Evolutionary conservation across 805 yeast species (phyloP).

Genomic region (Torulaspora quercuum): DNA sequence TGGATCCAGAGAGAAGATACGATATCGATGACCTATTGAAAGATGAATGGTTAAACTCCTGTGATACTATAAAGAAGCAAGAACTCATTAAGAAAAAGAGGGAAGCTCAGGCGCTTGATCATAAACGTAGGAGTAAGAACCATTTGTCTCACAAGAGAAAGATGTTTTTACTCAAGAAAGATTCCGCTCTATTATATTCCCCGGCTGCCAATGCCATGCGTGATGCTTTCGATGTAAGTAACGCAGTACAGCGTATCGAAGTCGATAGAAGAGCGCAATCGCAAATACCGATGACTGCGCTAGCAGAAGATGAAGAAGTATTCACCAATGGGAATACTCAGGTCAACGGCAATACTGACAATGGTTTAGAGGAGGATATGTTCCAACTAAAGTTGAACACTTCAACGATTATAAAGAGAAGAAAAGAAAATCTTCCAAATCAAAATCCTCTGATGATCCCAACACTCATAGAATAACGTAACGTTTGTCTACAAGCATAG

Average conservation of each 20-base stretch:
- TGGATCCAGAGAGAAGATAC: conserved; percentile 65
- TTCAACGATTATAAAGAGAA: conserved; percentile 42
- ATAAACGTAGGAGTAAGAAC: conserved; percentile 24
- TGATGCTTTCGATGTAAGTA: conserved; percentile 82
- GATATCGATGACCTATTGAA: conserved; percentile 61
- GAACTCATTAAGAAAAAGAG: conserved; percentile 13
- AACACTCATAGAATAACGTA: conserved; percentile 8
- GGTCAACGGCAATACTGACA: no score
- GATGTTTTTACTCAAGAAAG: conserved; percentile 17
- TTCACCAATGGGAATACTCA: conserved; percentile 16
- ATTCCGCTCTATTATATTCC: conserved; percentile 42
- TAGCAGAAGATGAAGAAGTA: conserved; percentile 39
- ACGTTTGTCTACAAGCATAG: no score
- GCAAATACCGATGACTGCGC: conserved; percentile 17
- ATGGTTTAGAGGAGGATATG: conserved; percentile 25
- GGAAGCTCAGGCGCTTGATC: conserved; percentile 7
- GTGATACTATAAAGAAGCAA: conserved; percentile 24
- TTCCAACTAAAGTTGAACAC: conserved; percentile 39
- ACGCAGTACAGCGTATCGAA: conserved; percentile 79
- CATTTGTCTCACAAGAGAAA: conserved; percentile 18
- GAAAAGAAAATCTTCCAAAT: conserved; percentile 31
- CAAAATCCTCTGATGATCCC: conserved; percentile 10
- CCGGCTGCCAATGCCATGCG: conserved; percentile 79
- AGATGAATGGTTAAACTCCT: conserved; percentile 63
- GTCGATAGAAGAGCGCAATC: conserved; percentile 43